Base-by-base conservation (phyloP, 768 basidiomycete species). In the Tylopilus subfusipes region DNA sequence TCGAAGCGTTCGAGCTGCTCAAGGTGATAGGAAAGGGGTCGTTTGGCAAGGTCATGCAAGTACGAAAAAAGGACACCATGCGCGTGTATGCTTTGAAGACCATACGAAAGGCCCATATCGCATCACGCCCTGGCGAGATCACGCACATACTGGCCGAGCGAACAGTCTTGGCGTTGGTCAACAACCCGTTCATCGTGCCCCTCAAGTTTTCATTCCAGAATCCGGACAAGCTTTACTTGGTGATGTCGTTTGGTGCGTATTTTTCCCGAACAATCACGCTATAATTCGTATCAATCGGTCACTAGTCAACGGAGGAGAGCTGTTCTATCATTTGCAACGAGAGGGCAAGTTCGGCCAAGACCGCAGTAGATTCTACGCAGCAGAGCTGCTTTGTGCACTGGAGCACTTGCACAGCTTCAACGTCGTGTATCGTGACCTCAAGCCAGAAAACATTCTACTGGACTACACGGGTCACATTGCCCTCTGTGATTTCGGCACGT, bases 31-130 rank as follows among this genome's bases (percentile, higher is more conserved):
- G 96, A 19, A 98, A 98, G 73, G 96, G 97, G 12, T 89, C 86
- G 56, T 99, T 99, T 64, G 96, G 97, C 16, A 99, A 99, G 73
- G 95, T 96, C 34, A 98, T 98, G 97, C 96, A 99, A 80, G 96
- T 99, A 39, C 88, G 94, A 50, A 99, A 99, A 76, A 95, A 97
- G 75, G 94, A 99, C 73, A 98, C 97, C 1, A 83, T 92, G 61
- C 92, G 97, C 54, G 90, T 99, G 65, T 99, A 99, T 74, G 96
- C 96, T 3, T 78, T 99, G 64, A 98, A 98, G 77, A 98, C 97
- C 4, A 98, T 98, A 64, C 84, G 95, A 50, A 99, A 99, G 72
- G 96, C 96, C 4, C 93, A 97, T 66, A 98, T 98, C 60, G 97
- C 96, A 5, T 90, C 91, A 31, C 83, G 96, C 2, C 91, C 90